Conservation (phyloP, 192 early-diverging fungal genomes). For the Fimicolochytrium jonesii region DNA sequence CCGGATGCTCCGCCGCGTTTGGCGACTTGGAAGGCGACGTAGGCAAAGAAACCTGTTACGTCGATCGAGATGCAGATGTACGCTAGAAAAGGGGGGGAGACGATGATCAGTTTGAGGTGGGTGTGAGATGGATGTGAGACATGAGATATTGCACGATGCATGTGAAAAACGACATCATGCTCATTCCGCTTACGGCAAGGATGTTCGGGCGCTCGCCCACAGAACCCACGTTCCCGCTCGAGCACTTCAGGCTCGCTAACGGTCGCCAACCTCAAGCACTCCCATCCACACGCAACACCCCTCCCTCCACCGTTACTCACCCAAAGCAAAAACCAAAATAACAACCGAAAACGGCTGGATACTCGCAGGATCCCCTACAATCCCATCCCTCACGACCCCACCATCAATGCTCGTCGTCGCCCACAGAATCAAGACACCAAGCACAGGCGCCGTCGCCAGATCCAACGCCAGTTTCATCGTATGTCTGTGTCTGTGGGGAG, state of each 20-base stretch:
- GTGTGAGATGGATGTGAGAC: too few species aligned
- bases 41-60: constrained; percentile 62
- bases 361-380: constrained; percentile 51
- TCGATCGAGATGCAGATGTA: constrained; percentile 84
- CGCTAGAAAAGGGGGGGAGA: constrained; percentile 35
- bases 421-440: constrained; percentile 66
- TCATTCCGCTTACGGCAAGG: too few species aligned
- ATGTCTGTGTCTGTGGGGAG: background rate
- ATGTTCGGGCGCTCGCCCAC: too few species aligned
- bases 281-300: too few species aligned
- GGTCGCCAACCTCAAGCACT: too few species aligned
- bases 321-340: constrained; percentile 74
- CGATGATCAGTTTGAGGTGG: too few species aligned
- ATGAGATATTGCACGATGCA: too few species aligned
- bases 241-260: too few species aligned
- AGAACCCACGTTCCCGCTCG: too few species aligned
- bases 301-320: too few species aligned
- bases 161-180: too few species aligned
- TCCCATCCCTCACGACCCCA: constrained; percentile 47
- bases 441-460: constrained; percentile 66
- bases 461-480: constrained; percentile 58
- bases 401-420: constrained; percentile 51
- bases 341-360: constrained; percentile 79
- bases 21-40: constrained; percentile 21
- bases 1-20: constrained; percentile 50